Base-by-base conservation (phyloP, 306 rosid species). In the Gynostemma pentaphyllum region DNA sequence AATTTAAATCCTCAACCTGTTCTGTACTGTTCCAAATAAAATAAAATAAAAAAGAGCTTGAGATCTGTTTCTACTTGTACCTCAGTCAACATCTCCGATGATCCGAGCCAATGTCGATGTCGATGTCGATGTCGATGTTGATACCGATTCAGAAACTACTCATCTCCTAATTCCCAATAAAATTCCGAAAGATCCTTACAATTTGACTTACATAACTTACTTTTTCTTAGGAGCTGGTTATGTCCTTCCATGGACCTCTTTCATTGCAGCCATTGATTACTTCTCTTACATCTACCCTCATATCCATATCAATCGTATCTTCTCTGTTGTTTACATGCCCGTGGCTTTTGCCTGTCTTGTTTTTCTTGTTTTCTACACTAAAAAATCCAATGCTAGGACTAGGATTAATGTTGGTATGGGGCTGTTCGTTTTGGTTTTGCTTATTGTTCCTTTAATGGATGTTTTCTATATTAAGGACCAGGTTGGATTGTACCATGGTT, bases 171-270 rank as follows among this genome's bases (percentile, higher is more conserved):
- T 18, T 18, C 4, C 77, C 7, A 40, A 48, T 45, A 52, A 68
- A 22, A 23, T 68, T 59, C 92, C 95, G 0, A 15, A 70, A 46
- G 97, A 89, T 71, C 57, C 70, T 1, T 77, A 62, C 68, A 76
- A 84, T 19, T 66, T 89, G 0, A 79, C 86, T 4, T 89, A 89
- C 77, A 74, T 84, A 29, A 75, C 81, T 68, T 79, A 86, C 85
- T 89, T 86, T 80, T 67, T 66, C 2, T 67, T 89, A 0, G 95
- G 97, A 1, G 16, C 78, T 5, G 94, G 97, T 22, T 86, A 70
- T 68, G 88, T 88, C 11, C 88, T 90, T 27, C 97, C 97, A 5
- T 90, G 97, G 97, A 90, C 84, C 75, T 85, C 85, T 9, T 90
- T 90, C 86, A 76, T 87, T 78, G 87, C 95, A 9, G 97, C 88